These are phyloP conservation scores for Daldinia childiae DNA, from an alignment of 495 filamentous ascomycete genomes.

Conservation along the genomic window DNA sequence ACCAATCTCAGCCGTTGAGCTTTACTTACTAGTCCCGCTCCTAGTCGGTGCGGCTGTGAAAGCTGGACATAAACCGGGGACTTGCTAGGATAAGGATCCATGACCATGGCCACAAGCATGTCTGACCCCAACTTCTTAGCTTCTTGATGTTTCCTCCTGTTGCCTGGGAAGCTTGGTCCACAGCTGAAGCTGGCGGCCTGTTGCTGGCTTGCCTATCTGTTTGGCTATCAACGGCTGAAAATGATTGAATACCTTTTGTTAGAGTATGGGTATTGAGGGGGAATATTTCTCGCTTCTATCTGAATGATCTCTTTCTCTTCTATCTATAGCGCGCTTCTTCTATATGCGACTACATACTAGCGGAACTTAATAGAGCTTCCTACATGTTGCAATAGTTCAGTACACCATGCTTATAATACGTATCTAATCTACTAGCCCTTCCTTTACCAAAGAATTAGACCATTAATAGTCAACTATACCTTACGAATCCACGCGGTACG, in stretches of 20 bases:
- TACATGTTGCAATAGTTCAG: neutral
- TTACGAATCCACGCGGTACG: neutral
- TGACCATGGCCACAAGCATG: neutral
- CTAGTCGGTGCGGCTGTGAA: constrained; percentile 8
- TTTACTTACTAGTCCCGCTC: neutral
- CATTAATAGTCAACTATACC: neutral
- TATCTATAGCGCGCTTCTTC: neutral
- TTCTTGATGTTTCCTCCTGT: constrained; percentile 2
- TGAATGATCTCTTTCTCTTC: neutral
- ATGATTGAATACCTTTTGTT: constrained; percentile 12
- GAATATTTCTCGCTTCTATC: neutral
- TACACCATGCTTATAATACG: neutral
- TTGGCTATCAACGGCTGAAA: constrained; percentile 16
- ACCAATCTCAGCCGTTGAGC: neutral
- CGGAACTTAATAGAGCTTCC: neutral
- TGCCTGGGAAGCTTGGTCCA: constrained; percentile 6
- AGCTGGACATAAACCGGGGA: constrained; percentile 10
- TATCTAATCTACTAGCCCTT: neutral
- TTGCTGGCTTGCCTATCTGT: constrained; percentile 3
- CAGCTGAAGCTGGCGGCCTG: constrained; percentile 22
- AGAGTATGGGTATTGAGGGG: neutral
- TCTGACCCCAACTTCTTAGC: constrained; percentile 7
- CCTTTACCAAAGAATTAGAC: neutral
- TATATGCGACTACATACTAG: neutral
- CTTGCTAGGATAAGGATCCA: neutral